phyloP scores from a whole-genome alignment of 768 basidiomycete species.

The Cystofilobasidium macerans region DNA sequence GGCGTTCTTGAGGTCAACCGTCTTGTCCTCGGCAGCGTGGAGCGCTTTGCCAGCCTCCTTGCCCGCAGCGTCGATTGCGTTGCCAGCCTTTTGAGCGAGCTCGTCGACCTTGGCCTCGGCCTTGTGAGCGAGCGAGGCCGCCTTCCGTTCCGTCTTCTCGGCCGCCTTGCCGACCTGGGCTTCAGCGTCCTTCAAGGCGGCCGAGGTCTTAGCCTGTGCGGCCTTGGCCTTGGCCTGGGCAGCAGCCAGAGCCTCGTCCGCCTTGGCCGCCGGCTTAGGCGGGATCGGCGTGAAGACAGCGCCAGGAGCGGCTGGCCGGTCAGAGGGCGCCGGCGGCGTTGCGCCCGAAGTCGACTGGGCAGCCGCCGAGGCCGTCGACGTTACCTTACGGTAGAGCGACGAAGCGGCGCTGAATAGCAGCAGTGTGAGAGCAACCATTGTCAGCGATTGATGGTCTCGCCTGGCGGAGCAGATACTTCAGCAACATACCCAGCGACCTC shows the following conservation, averaged over 20 bases:
- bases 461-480: conserved; percentile 2
- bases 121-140: conserved; percentile 26
- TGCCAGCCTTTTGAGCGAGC: conserved; percentile 25
- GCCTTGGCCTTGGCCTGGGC: conserved; percentile 2
- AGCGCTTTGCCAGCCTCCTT: conserved; percentile 27
- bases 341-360: not conserved
- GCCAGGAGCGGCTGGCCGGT: conserved; percentile 15
- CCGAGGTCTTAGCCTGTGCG: not conserved
- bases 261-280: conserved; percentile 3
- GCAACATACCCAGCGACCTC: conserved; percentile 27
- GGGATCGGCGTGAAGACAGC: conserved; percentile 16
- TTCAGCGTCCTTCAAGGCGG: conserved; percentile 14
- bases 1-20: conserved; percentile 35
- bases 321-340: not conserved
- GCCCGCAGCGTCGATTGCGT: conserved; percentile 23
- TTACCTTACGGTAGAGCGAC: not conserved
- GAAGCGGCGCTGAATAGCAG: conserved; percentile 26
- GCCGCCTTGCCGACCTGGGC: conserved; percentile 17
- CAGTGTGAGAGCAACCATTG: not conserved
- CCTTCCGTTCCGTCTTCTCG: not conserved
- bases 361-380: conserved; percentile 2
- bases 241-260: not conserved
- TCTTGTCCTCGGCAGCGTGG: conserved; percentile 45
- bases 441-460: too few relatives aligned
- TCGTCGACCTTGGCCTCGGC: conserved; percentile 31